phyloP scores from a whole-genome alignment of 495 filamentous ascomycete species.

The Oidiodendron maius region DNA sequence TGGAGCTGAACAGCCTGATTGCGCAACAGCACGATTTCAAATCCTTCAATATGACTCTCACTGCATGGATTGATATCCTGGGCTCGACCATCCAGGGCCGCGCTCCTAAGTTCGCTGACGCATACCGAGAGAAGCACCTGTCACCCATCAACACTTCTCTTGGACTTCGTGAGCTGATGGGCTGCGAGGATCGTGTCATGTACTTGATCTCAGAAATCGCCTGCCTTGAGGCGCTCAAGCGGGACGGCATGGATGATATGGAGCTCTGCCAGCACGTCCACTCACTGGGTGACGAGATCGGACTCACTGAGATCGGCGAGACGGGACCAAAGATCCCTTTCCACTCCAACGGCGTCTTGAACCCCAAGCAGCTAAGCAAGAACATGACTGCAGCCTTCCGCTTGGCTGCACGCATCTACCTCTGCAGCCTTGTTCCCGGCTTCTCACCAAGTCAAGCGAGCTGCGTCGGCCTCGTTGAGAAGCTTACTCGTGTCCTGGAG shows the following conservation, averaged over 20 bases:
- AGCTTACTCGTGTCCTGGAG: slow-evolving; percentile 62
- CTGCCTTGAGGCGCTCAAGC: slow-evolving; percentile 85
- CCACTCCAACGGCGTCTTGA: slow-evolving; percentile 66
- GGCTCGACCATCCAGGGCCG: slow-evolving; percentile 87
- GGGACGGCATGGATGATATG: slow-evolving; percentile 73
- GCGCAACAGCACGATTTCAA: slow-evolving; percentile 57
- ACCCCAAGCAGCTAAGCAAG: slow-evolving; percentile 71
- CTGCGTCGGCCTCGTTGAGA: slow-evolving; percentile 67
- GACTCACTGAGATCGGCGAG: slow-evolving; percentile 59
- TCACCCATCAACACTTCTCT: slow-evolving; percentile 55
- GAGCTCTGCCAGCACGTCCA: slow-evolving; percentile 79
- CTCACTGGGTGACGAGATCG: slow-evolving; percentile 74
- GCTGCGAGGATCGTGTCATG: slow-evolving; percentile 96
- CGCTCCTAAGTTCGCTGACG: slow-evolving; percentile 81
- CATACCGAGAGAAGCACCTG: slow-evolving; percentile 86
- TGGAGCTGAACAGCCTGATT: slow-evolving; percentile 66
- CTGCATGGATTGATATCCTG: slow-evolving; percentile 95
- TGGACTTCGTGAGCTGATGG: slow-evolving; percentile 90
- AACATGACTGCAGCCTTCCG: slow-evolving; percentile 90
- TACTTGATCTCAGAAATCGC: slow-evolving; percentile 97
- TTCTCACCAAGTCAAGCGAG: slow-evolving; percentile 65
- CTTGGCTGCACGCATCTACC: slow-evolving; percentile 86
- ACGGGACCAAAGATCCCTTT: slow-evolving; percentile 43
- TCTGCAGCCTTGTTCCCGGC: slow-evolving; percentile 87
- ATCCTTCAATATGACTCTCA: slow-evolving; percentile 91